phyloP scores from a whole-genome alignment of 345 rosid species.

The Euphorbia pulcherrima region DNA sequence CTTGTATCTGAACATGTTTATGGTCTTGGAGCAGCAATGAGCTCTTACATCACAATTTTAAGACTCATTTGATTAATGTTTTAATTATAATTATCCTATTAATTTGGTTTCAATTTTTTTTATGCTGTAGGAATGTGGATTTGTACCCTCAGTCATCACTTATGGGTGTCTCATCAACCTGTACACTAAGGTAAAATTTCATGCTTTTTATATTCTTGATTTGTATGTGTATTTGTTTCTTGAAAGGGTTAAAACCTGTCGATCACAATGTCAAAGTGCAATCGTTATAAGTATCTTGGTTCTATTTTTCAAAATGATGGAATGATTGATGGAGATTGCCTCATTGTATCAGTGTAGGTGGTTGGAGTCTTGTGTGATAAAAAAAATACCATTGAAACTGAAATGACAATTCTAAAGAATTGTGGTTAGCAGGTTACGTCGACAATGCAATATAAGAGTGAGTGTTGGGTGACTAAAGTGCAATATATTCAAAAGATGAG shows the following conservation, averaged over 20 bases:
- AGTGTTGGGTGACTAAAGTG: no score
- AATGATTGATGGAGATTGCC: no score
- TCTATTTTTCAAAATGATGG: no score
- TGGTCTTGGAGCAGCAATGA: background rate
- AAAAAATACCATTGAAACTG: no score
- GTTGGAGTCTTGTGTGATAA: no score
- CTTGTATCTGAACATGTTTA: background rate
- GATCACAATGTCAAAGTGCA: no score
- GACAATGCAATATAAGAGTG: no score
- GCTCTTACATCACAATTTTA: background rate
- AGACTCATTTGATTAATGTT: background rate
- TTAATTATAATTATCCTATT: background rate
- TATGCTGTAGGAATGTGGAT: constrained; percentile 76
- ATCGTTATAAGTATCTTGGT: no score
- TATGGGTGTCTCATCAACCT: constrained; percentile 92
- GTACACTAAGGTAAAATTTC: constrained; percentile 56
- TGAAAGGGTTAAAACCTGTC: background rate
- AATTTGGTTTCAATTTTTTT: background rate
- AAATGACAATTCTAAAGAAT: no score
- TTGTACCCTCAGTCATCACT: constrained; percentile 74
- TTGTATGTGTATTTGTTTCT: background rate
- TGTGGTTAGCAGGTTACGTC: no score
- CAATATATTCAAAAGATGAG: no score
- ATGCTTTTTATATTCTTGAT: background rate
- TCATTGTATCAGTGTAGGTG: no score